These are phyloP conservation scores for Carex kokanica DNA, from an alignment of 176 grass and related monocot genomes.

Conservation along the genomic window DNA sequence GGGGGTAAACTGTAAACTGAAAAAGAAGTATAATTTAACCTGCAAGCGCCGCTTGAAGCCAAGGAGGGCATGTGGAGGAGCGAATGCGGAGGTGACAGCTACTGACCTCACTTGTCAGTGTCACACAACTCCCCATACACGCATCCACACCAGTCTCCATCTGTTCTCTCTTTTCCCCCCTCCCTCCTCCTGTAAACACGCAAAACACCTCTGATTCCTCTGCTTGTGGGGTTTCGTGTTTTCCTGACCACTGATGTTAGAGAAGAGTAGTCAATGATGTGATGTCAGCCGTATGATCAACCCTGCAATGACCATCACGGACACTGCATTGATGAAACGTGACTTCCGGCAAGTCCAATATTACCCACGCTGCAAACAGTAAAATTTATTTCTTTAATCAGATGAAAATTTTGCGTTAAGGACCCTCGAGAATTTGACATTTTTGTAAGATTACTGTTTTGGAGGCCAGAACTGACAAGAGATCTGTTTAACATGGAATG, in stretches of 20 bases:
- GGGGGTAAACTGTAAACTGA: not conserved
- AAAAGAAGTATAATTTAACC: not conserved
- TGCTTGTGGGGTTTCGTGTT: not conserved
- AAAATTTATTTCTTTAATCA: not conserved
- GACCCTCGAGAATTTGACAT: not conserved
- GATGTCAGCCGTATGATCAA: conserved; percentile 16
- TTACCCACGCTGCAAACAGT: not conserved
- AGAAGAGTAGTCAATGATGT: not conserved
- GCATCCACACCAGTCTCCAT: conserved; percentile 7
- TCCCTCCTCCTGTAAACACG: not conserved
- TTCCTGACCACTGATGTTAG: too few relatives aligned
- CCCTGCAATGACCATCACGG: not conserved
- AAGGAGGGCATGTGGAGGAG: conserved; percentile 32
- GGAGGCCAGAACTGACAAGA: not conserved
- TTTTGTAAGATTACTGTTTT: not conserved
- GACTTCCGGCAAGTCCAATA: not conserved
- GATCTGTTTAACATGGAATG: too few relatives aligned
- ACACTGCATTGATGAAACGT: conserved; percentile 12
- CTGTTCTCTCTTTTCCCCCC: not conserved
- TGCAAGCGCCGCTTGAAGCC: conserved; percentile 39
- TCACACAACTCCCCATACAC: conserved; percentile 10
- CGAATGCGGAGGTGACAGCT: conserved; percentile 31
- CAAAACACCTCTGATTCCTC: not conserved
- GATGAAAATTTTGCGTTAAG: not conserved
- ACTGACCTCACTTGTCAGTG: conserved; percentile 16